Base-by-base conservation (phyloP, 164 flowering plant species). In the Pachysandra terminalis region DNA sequence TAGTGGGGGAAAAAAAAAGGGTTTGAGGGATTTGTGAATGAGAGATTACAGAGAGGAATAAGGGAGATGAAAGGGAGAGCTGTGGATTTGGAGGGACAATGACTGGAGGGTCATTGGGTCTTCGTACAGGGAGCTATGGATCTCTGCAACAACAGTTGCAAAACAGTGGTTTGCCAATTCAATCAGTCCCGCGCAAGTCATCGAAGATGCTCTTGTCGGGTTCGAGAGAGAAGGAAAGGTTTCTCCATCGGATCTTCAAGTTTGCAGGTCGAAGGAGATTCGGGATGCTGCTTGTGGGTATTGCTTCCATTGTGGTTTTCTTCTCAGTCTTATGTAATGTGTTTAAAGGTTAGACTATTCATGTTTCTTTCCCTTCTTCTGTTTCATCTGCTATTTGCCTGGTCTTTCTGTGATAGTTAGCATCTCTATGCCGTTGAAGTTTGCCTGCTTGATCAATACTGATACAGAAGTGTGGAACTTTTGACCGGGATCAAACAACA, bases 241-340 rank as follows among this genome's bases (percentile, higher is more conserved):
- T n/a, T n/a, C n/a, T n/a, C n/a, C n/a, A n/a, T n/a, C n/a, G n/a
- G n/a, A n/a, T n/a, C n/a, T 84, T 76, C 76, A 80, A 83, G 71
- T 77, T 60, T 49, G 59, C 82, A 60, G 71, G 88, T 28, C 72
- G 93, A 27, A 81, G 82, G 73, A 74, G 75, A 68, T 80, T 87
- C 19, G 89, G 83, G 37, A 88, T 93, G 97, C 72, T 87, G 63
- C 70, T 83, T 16, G 61, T 87, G 63, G 65, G 71, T 48, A 67
- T n/a, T 28, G 72, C 83, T 56, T 82, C 87, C 10, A 64, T 78
- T 27, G 16, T 82, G 32, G 83, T 79, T 21, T 83, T 83, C 24
- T 17, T 75, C 10, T 66, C 76, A 28, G 85, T 83, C 15, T 79
- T 78, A 64, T 73, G 73, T 52, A 59, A 68, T 0, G 77, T 81